Conservation (phyloP, 768 basidiomycete genomes). For the Podaxis sp. region DNA sequence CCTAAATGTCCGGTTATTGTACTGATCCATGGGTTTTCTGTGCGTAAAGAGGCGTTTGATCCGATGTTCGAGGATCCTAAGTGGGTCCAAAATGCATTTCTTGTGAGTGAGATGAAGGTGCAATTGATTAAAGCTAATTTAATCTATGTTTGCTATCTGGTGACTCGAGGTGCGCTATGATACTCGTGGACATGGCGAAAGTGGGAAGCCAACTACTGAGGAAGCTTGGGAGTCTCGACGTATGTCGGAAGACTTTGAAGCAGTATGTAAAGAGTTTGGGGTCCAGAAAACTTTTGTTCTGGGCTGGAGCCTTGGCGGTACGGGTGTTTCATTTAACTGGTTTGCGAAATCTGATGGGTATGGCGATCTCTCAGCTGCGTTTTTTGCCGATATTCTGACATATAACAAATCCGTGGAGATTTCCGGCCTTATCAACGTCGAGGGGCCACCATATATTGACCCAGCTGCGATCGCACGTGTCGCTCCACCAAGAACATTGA, state of each 20-base stretch:
- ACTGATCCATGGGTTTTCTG: conserved; percentile 35
- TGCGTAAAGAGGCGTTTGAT: conserved; percentile 30
- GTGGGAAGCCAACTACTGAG: conserved; percentile 26
- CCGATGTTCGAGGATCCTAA: conserved; percentile 31
- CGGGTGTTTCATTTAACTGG: not conserved
- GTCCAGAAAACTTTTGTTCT: conserved; percentile 29
- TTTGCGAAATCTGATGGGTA: not conserved
- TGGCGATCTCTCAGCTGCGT: conserved; percentile 15
- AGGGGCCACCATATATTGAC: conserved; percentile 28
- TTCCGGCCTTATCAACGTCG: conserved; percentile 27
- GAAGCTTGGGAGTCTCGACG: conserved; percentile 29
- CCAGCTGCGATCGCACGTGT: conserved; percentile 20
- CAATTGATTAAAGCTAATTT: not conserved
- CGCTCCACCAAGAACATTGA: conserved; percentile 20
- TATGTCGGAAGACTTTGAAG: conserved; percentile 30
- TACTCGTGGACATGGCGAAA: conserved; percentile 32
- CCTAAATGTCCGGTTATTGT: conserved; percentile 30
- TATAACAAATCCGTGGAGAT: conserved; percentile 26
- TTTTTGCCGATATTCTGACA: conserved; percentile 26
- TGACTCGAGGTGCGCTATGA: conserved; percentile 25
- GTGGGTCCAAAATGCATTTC: conserved; percentile 20
- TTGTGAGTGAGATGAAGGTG: conserved; percentile 23
- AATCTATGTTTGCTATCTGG: not conserved
- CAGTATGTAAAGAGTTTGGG: conserved; percentile 30
- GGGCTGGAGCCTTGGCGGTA: conserved; percentile 30